A percentile compares a stretch with the other conserved stretches of the same genome.
Conservation (phyloP, 23 red algal genomes). For the Gracilaria gracilis region DNA sequence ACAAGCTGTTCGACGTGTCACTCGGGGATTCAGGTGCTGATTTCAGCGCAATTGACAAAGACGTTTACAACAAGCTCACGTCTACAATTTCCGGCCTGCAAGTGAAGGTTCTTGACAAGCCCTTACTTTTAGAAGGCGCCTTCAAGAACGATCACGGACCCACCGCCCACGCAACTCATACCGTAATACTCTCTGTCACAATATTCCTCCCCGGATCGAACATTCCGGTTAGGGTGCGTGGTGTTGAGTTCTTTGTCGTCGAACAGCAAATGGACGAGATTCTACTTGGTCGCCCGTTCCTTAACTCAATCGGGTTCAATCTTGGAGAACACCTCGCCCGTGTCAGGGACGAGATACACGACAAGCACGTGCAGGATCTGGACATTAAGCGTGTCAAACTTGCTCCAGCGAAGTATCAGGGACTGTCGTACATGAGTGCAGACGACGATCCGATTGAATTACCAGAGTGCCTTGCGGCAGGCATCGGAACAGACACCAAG, state of each 20-base stretch:
- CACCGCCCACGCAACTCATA: no score
- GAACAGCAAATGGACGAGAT: conserved; percentile 35
- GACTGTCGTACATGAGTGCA: background rate
- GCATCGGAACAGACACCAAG: background rate
- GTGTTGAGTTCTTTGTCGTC: conserved; percentile 27
- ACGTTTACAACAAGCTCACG: background rate
- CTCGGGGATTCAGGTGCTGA: conserved; percentile 10
- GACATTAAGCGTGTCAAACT: background rate
- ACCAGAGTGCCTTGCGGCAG: background rate
- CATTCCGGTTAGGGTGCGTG: no score
- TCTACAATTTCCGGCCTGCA: background rate
- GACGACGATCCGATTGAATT: conserved; percentile 34
- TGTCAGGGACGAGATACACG: background rate
- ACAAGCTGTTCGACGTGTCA: background rate
- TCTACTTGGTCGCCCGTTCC: conserved; percentile 25
- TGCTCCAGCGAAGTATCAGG: background rate
- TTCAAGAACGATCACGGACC: no score
- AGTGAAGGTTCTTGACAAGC: no score
- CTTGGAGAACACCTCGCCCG: background rate
- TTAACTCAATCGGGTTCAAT: conserved; percentile 48
- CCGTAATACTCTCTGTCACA: no score
- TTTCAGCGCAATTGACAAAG: background rate
- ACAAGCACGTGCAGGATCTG: background rate
- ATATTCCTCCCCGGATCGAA: no score
- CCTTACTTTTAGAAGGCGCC: no score